Percentiles rank a stretch among this genome's conserved stretches.
phyloP scores from a whole-genome alignment of 208 protist genomes.

The Strigomonas oncopelti region DNA sequence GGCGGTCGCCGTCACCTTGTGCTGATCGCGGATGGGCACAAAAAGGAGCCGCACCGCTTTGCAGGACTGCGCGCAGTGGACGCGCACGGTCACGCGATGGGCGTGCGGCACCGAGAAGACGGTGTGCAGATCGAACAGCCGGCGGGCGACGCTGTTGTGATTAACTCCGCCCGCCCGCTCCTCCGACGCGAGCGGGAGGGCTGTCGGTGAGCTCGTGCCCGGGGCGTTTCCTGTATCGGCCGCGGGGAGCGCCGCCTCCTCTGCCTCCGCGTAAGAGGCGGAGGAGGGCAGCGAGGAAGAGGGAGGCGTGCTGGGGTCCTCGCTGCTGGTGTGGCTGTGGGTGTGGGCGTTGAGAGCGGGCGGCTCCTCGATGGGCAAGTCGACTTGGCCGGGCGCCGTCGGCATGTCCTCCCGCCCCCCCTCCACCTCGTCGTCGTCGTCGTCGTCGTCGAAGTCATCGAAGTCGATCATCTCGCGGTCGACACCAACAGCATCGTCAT shows the following conservation, averaged over 20 bases:
- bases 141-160: background rate
- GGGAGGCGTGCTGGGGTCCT: background rate
- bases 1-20: background rate
- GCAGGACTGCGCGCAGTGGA: background rate
- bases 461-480: slow-evolving; percentile 9
- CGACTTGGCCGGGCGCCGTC: background rate
- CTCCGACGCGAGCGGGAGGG: background rate
- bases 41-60: background rate
- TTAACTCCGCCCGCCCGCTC: too few species aligned
- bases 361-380: background rate
- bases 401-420: slow-evolving; percentile 17
- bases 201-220: background rate
- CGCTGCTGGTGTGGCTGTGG: background rate
- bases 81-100: background rate
- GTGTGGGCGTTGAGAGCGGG: background rate
- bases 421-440: slow-evolving; percentile 5
- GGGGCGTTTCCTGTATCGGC: too few species aligned
- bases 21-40: background rate
- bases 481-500: slow-evolving; percentile 12
- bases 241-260: background rate
- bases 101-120: background rate
- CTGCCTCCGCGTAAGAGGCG: background rate
- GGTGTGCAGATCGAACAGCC: background rate
- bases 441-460: slow-evolving; percentile 13
- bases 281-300: background rate